Evolutionary conservation across 179 eudicot species (phyloP).

Genomic region (Heliamphora pulchella): DNA sequence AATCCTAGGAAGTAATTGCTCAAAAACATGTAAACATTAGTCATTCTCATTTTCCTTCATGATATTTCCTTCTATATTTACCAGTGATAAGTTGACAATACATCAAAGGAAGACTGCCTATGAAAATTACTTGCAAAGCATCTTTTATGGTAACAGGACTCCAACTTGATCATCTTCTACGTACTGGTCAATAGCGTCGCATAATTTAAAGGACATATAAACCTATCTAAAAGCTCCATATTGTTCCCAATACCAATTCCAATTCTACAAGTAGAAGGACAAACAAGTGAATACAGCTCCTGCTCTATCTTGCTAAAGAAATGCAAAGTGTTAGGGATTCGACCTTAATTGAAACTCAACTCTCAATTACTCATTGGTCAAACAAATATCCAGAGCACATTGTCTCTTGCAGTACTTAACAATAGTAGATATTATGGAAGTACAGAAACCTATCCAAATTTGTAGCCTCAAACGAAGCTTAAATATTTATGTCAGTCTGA

Average conservation of each 20-base stretch:
- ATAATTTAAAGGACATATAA: not conserved
- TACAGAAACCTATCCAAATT: not conserved
- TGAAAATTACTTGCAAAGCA: not conserved
- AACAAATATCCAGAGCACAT: no score
- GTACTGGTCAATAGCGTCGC: not conserved
- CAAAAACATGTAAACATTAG: not conserved
- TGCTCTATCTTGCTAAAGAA: not conserved
- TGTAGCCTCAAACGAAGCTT: not conserved
- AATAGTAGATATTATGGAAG: not conserved
- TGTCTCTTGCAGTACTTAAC: no score
- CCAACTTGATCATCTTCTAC: not conserved
- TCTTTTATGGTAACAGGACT: conserved; percentile 1
- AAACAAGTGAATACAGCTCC: not conserved
- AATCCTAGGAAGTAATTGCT: not conserved
- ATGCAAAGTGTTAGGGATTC: not conserved
- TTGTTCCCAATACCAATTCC: not conserved
- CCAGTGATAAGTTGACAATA: not conserved
- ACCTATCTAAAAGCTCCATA: no score
- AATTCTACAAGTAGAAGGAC: not conserved
- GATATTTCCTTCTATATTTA: not conserved
- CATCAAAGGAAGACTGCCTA: not conserved
- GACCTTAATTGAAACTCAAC: not conserved
- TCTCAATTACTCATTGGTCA: not conserved
- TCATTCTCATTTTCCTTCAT: not conserved
- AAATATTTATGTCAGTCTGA: not conserved